A percentile compares a stretch with the other conserved stretches of the same genome.
Evolutionary conservation across 2,329 filamentous ascomycete species (phyloP).

Genomic region (Pseudocercospora fuligena): DNA sequence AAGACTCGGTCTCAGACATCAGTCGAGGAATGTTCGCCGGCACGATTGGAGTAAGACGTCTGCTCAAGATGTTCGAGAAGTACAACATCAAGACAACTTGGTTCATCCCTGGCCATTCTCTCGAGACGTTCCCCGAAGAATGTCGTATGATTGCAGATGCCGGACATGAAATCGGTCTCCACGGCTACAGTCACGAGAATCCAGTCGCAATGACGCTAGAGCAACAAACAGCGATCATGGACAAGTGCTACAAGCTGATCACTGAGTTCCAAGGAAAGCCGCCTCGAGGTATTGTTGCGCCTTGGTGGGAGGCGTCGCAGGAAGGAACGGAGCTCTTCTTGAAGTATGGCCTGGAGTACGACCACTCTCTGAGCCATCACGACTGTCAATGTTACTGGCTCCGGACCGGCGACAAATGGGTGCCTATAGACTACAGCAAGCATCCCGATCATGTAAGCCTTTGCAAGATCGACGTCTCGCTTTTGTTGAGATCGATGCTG

Average conservation of each 20-base stretch:
- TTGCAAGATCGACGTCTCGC: slow-evolving; percentile 40
- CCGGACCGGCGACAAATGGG: slow-evolving; percentile 68
- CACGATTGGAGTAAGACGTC: slow-evolving; percentile 66
- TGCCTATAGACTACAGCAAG: slow-evolving; percentile 69
- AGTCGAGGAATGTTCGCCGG: slow-evolving; percentile 67
- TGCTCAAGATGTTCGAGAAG: slow-evolving; percentile 73
- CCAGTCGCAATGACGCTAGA: slow-evolving; percentile 73
- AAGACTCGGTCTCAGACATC: slow-evolving; percentile 74
- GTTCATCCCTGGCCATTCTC: slow-evolving; percentile 67
- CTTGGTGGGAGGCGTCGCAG: slow-evolving; percentile 75
- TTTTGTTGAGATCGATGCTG: neutral
- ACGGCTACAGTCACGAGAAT: slow-evolving; percentile 78
- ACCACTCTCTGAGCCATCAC: slow-evolving; percentile 69
- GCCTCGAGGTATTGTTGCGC: slow-evolving; percentile 72
- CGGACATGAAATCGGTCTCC: slow-evolving; percentile 70
- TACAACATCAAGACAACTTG: slow-evolving; percentile 72
- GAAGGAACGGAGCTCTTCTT: slow-evolving; percentile 70
- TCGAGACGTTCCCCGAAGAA: slow-evolving; percentile 71
- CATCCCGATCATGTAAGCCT: slow-evolving; percentile 58
- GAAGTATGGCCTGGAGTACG: slow-evolving; percentile 71
- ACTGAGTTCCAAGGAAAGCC: slow-evolving; percentile 75
- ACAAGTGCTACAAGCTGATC: slow-evolving; percentile 73
- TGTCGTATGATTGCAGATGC: slow-evolving; percentile 65
- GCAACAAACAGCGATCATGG: slow-evolving; percentile 75
- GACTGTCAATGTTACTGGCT: slow-evolving; percentile 70